Evolutionary conservation across 1,284 basidiomycete species (phyloP), one percentile per base, ranked within the genome.

Genomic region (Marasmius fiardii): DNA sequence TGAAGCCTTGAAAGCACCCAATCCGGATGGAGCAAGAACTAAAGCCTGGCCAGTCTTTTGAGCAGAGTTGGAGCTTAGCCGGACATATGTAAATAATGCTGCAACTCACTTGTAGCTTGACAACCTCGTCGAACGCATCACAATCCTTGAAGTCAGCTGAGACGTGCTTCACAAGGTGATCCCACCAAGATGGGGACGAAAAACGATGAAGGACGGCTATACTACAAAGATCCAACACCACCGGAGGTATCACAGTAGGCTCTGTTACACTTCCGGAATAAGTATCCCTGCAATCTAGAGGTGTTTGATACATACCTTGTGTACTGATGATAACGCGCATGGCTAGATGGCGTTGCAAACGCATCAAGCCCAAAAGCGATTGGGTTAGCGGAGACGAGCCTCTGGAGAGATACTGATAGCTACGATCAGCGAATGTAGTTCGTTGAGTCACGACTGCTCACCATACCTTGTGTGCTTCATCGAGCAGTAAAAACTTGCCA

Each of bases 281-380:
- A 57, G 41, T 35, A 35, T n/a, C n/a, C n/a, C n/a, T n/a, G n/a
- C n/a, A n/a, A n/a, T n/a, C n/a, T n/a, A n/a, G n/a, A n/a, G n/a
- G n/a, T n/a, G n/a, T n/a, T n/a, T n/a, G n/a, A n/a, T n/a, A n/a
- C 64, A 58, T 57, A 78, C 85, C 86, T 76, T 88, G 88, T 0
- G 87, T 90, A 59, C 83, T 86, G 55, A 90, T 84, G 33, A 90
- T 78, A 12, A 90, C 74, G 3, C 88, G 74, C 81, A 88, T 88
- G 0, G 80, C 85, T 1, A 86, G 69, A 63, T 90, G 88, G 1
- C 88, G 77, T 60, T 90, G 88, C 61, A 89, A 84, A 0, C 88
- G 77, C 14, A 83, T 82, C 14, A 90, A 69, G 2, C 78, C 77
- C 16, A 85, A 64, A 20, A 90, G 65, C 1, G 82, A 74, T 21